Percentiles rank a stretch among this genome's conserved stretches.
Conservation (phyloP, 345 rosid genomes). For the Sapria himalayana region DNA sequence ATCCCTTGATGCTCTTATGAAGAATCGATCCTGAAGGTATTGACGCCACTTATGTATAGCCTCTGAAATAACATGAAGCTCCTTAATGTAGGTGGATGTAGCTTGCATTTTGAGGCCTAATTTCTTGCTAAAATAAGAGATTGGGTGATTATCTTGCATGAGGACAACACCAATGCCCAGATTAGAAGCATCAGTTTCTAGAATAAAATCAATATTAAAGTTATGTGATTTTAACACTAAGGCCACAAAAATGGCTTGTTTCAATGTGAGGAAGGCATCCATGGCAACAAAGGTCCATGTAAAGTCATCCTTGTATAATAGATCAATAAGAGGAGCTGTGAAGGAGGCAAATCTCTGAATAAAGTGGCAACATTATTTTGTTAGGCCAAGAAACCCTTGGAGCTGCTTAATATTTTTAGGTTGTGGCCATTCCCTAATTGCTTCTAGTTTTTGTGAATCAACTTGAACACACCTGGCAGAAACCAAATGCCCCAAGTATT, state of each 20-base stretch:
- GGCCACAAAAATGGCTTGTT: background rate
- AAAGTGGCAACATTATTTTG: background rate
- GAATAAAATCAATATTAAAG: background rate
- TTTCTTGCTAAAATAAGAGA: slow-evolving; percentile 1
- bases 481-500: background rate
- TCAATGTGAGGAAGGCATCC: background rate
- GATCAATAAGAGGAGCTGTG: background rate
- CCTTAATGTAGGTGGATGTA: background rate
- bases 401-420: background rate
- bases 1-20: background rate
- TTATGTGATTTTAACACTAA: background rate
- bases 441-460: background rate
- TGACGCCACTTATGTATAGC: background rate
- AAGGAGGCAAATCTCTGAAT: background rate
- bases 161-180: background rate
- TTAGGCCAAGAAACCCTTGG: background rate
- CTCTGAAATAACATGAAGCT: background rate
- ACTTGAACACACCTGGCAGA: background rate
- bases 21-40: background rate
- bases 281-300: rapidly evolving
- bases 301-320: background rate
- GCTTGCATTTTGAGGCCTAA: background rate
- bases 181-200: slow-evolving; percentile 1
- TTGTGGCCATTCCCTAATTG: background rate
- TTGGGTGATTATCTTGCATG: background rate